Percentiles rank a stretch among this genome's conserved stretches.
Evolutionary conservation across 192 early-diverging fungal species (phyloP).

Genomic region (Gigaspora rosea): DNA sequence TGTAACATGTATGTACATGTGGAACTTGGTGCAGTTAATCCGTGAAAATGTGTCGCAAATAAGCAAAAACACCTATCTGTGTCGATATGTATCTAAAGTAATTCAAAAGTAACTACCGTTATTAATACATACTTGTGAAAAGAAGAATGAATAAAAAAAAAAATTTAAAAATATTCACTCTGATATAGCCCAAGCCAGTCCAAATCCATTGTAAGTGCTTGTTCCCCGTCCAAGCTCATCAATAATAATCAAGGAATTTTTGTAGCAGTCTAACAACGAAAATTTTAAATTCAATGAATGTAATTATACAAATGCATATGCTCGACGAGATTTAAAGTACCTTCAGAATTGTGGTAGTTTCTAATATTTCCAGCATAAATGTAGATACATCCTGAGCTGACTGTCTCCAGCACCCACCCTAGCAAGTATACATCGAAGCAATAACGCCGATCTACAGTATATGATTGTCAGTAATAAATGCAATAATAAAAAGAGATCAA

Average conservation of each 20-base stretch:
- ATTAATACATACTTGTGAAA: too few species aligned
- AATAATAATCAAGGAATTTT: too few species aligned
- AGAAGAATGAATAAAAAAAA: background rate
- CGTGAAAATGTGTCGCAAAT: slow-evolving; percentile 99
- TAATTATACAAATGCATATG: too few species aligned
- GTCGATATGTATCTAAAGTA: slow-evolving; percentile 67
- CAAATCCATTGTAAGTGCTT: slow-evolving; percentile 97
- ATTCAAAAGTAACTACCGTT: background rate
- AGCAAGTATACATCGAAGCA: too few species aligned
- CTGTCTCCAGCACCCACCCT: too few species aligned
- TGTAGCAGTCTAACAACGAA: too few species aligned
- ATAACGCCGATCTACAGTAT: too few species aligned
- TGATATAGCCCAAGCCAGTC: slow-evolving; percentile 96
- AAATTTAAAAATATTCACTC: slow-evolving; percentile 61
- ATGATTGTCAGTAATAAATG: too few species aligned
- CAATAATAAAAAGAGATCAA: background rate
- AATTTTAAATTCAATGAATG: too few species aligned
- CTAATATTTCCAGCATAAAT: slow-evolving; percentile 96
- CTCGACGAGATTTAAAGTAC: slow-evolving; percentile 55
- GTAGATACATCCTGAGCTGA: slow-evolving; percentile 94
- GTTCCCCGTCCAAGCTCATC: slow-evolving; percentile 97
- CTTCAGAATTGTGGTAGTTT: slow-evolving; percentile 88
- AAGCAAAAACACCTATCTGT: slow-evolving; percentile 72
- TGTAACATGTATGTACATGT: slow-evolving; percentile 69
- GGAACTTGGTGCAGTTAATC: slow-evolving; percentile 83